A percentile compares a stretch with the other conserved stretches of the same genome.
phyloP scores from a whole-genome alignment of 495 filamentous ascomycete species.

The Parmelia sp. region DNA sequence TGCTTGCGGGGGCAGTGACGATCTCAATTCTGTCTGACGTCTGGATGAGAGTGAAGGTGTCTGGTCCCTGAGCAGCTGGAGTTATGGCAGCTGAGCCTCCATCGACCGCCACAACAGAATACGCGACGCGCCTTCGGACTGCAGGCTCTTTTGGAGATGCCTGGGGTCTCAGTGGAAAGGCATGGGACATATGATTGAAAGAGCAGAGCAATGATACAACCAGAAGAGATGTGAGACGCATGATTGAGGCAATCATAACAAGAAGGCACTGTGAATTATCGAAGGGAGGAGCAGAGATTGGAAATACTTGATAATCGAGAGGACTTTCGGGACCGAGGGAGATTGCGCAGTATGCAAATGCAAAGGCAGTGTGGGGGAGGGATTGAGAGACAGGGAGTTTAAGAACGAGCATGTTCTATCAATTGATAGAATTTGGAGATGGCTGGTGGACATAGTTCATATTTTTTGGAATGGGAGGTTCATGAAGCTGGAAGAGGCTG shows the following conservation, averaged over 20 bases:
- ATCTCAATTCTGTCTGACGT: slow-evolving; percentile 27
- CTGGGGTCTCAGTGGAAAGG: slow-evolving; percentile 14
- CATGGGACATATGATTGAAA: slow-evolving; percentile 4
- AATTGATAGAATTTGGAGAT: slow-evolving; percentile 9
- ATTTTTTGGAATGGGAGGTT: slow-evolving; percentile 2
- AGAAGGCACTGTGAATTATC: not conserved
- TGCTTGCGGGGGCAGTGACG: slow-evolving; percentile 27
- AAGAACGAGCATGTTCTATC: slow-evolving; percentile 7
- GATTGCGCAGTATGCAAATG: not conserved
- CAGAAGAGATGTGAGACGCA: slow-evolving; percentile 10
- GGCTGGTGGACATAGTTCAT: slow-evolving; percentile 17
- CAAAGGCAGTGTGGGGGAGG: slow-evolving; percentile 1
- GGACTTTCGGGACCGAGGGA: not conserved
- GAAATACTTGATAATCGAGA: not conserved
- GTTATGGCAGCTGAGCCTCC: slow-evolving; percentile 32
- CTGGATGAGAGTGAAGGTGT: slow-evolving; percentile 33
- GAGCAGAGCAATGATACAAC: not conserved
- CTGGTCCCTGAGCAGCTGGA: slow-evolving; percentile 17
- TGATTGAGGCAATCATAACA: not conserved
- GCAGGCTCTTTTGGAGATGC: slow-evolving; percentile 9
- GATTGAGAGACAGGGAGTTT: slow-evolving; percentile 1
- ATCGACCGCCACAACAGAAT: slow-evolving; percentile 47
- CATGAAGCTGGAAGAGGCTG: slow-evolving; percentile 17
- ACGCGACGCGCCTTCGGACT: slow-evolving; percentile 28
- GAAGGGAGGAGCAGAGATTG: not conserved